A percentile compares a stretch with the other conserved stretches of the same genome.
phyloP scores from a whole-genome alignment of 106 monocot species.

The Allium sativum region DNA sequence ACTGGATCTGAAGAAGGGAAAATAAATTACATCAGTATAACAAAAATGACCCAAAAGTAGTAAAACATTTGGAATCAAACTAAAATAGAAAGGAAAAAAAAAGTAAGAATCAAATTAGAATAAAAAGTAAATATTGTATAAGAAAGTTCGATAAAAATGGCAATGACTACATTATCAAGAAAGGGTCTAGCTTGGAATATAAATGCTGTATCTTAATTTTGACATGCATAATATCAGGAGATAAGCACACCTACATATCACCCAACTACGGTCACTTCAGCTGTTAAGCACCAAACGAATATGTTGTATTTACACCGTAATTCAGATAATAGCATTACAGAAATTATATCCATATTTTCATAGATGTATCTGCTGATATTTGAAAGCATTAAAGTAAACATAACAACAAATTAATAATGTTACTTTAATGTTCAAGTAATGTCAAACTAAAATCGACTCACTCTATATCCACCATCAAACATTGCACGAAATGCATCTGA shows the following conservation, averaged over 20 bases:
- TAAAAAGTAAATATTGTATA: too few species aligned
- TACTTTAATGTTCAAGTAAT: neutral
- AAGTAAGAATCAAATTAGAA: too few species aligned
- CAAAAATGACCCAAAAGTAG: too few species aligned
- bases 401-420: neutral
- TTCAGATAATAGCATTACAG: too few species aligned
- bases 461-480: conserved; percentile 99
- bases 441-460: conserved; percentile 20
- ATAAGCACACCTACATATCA: neutral
- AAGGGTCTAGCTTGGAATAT: too few species aligned
- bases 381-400: neutral
- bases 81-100: too few species aligned
- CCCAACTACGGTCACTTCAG: neutral
- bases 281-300: neutral
- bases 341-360: neutral
- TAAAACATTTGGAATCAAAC: too few species aligned
- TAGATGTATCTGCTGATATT: neutral
- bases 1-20: too few species aligned
- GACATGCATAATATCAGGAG: neutral
- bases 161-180: too few species aligned
- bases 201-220: too few species aligned
- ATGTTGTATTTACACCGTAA: neutral
- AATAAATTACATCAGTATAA: too few species aligned
- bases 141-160: too few species aligned
- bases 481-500: conserved; percentile 98